phyloP scores from a whole-genome alignment of 1,284 basidiomycete species.

The Xanthoconium separans region DNA sequence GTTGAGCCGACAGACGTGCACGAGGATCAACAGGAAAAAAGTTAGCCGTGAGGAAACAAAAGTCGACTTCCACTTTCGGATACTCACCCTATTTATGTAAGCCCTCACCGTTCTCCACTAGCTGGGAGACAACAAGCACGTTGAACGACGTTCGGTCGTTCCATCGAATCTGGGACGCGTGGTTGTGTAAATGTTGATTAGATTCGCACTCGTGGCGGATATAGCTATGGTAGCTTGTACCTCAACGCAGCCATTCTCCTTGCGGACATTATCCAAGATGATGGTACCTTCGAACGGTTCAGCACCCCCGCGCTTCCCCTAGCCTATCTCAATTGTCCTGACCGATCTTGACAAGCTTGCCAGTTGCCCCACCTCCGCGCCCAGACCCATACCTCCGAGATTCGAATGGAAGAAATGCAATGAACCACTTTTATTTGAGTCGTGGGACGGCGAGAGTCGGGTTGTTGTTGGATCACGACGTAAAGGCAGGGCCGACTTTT shows the following conservation, averaged over 20 bases:
- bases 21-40: too few relatives aligned
- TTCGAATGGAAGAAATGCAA: too few relatives aligned
- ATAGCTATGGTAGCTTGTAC: slow-evolving; percentile 84
- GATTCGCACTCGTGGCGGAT: not conserved
- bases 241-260: slow-evolving; percentile 76
- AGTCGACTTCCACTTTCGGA: too few relatives aligned
- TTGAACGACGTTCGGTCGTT: slow-evolving; percentile 75
- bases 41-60: too few relatives aligned
- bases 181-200: too few relatives aligned
- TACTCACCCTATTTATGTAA: too few relatives aligned
- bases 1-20: too few relatives aligned
- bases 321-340: too few relatives aligned
- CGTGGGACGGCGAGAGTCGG: slow-evolving; percentile 85
- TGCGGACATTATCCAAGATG: slow-evolving; percentile 72
- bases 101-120: too few relatives aligned
- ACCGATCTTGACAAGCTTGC: slow-evolving; percentile 53
- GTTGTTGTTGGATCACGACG: slow-evolving; percentile 75
- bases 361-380: slow-evolving; percentile 63
- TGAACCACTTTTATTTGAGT: slow-evolving; percentile 86
- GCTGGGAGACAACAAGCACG: slow-evolving; percentile 68
- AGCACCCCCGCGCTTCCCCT: too few relatives aligned
- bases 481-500: slow-evolving; percentile 62
- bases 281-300: too few relatives aligned
- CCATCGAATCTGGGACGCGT: slow-evolving; percentile 76
- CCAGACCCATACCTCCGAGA: slow-evolving; percentile 93